Conservation (phyloP, 73 alveolate genomes). For the Breviolum minutum region DNA sequence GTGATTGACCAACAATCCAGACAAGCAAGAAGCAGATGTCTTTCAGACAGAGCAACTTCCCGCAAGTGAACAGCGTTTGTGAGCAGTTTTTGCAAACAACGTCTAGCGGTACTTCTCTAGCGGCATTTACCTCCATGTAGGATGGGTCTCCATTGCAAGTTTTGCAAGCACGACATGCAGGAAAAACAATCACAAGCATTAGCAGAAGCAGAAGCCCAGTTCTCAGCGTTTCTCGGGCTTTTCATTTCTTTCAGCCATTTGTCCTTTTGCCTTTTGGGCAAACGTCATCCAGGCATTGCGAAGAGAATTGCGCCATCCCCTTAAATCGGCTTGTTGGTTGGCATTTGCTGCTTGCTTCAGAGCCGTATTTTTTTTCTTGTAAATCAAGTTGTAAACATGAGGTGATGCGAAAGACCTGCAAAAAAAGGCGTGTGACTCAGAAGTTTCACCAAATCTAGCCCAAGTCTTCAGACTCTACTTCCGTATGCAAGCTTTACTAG, state of each 20-base stretch:
- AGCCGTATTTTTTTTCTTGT: neutral
- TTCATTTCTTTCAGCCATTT: neutral
- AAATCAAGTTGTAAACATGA: neutral
- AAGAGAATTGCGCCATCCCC: constrained; percentile 30
- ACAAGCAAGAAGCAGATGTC: no score
- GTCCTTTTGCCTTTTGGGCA: neutral
- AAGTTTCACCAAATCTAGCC: no score
- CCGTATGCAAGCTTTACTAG: no score
- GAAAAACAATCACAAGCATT: constrained; percentile 64
- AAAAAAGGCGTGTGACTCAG: neutral
- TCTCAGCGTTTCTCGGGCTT: neutral
- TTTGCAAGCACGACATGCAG: neutral
- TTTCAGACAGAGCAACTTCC: no score
- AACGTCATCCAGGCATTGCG: constrained; percentile 11
- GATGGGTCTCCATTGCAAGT: neutral
- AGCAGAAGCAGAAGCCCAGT: constrained; percentile 44
- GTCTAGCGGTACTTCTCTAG: no score
- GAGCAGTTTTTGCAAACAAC: no score
- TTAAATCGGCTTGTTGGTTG: neutral
- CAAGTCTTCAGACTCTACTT: no score
- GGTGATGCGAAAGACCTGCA: constrained; percentile 71
- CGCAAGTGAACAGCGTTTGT: no score
- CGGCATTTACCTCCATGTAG: no score
- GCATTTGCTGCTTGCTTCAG: neutral
- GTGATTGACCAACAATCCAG: no score